phyloP scores from a whole-genome alignment of 345 rosid genomes.

The Lepidium sativum region DNA sequence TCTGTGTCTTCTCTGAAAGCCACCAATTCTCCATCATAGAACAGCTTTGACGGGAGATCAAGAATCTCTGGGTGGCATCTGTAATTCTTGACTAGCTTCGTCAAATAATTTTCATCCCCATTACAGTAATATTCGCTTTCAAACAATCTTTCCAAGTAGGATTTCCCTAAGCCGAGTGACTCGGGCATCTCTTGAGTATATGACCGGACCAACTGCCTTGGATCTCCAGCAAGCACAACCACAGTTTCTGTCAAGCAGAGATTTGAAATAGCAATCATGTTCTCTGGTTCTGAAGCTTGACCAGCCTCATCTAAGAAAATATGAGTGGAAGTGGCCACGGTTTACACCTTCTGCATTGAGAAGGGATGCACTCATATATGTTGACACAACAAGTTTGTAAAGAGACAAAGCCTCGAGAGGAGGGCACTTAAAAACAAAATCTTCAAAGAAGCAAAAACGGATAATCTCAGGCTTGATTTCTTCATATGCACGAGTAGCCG shows the following conservation, averaged over 20 bases:
- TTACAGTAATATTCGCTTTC: slow-evolving; percentile 41
- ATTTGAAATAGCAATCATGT: slow-evolving; percentile 63
- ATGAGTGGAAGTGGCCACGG: slow-evolving; percentile 84
- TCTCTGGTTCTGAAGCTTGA: slow-evolving; percentile 97
- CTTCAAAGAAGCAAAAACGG: slow-evolving; percentile 66
- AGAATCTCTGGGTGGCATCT: slow-evolving; percentile 79
- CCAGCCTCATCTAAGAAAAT: slow-evolving; percentile 93
- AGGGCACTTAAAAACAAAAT: slow-evolving; percentile 58
- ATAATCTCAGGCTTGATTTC: slow-evolving; percentile 54
- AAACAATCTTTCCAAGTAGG: slow-evolving; percentile 75
- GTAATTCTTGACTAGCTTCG: slow-evolving; percentile 67
- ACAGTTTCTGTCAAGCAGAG: slow-evolving; percentile 58
- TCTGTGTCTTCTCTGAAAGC: slow-evolving; percentile 61
- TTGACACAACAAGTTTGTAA: slow-evolving; percentile 61
- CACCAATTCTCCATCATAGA: slow-evolving; percentile 68
- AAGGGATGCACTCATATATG: slow-evolving; percentile 80
- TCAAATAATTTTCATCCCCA: slow-evolving; percentile 60
- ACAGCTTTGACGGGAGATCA: slow-evolving; percentile 69
- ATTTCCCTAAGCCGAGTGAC: slow-evolving; percentile 52
- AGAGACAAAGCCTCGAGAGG: slow-evolving; percentile 43
- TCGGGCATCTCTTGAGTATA: slow-evolving; percentile 63
- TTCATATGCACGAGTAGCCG: slow-evolving; percentile 59
- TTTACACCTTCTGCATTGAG: slow-evolving; percentile 69
- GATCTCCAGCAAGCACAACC: slow-evolving; percentile 95
- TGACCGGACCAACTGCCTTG: slow-evolving; percentile 88